Evolutionary conservation across 257 asterid species (phyloP), one percentile per base, ranked within the genome.

Genomic region (Ligustrum vulgare): DNA sequence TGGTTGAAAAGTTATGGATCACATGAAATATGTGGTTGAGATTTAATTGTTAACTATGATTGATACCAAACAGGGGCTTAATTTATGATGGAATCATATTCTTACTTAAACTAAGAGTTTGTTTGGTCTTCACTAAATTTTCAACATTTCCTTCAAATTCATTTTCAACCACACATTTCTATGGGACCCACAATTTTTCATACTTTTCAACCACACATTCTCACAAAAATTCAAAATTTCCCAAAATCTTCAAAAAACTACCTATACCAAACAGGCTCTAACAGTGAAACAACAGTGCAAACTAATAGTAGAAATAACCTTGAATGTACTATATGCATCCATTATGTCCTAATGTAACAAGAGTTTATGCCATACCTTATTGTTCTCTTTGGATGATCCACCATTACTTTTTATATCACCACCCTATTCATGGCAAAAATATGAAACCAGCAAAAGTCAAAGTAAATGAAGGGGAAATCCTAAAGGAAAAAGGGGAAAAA

Each of bases 391-490:
- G 66, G 87, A 72, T 64, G 75, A 86, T 80, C 80, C 91, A 77
- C 89, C 88, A 37, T 84, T 87, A 72, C 86, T 78, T 88, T 91
- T 91, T 16, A 82, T 33, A 84, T 88, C 95, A 80, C 91, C 97
- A 67, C 91, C 86, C 99, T 95, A 80, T 76, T 80, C 56, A 66
- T 63, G 78, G 43, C 80, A 86, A 47, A 45, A 69, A 75, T 73
- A 70, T 28, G 69, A 73, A 74, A 73, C 80, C 66, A 84, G 85
- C 73, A 71, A 79, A 69, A 23, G 20, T 47, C 54, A 68, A 25
- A 47, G 81, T 69, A 70, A 77, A 58, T 71, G 28, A 41, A 25
- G 74, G 72, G 49, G 25, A 70, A 56, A 34, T 31, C 36, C 13
- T 34, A 67, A 66, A 65, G 31, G 43, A 22, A 25, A 54, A 20